Base-by-base conservation (phyloP, 768 basidiomycete species). In the Amanita exitialis region DNA sequence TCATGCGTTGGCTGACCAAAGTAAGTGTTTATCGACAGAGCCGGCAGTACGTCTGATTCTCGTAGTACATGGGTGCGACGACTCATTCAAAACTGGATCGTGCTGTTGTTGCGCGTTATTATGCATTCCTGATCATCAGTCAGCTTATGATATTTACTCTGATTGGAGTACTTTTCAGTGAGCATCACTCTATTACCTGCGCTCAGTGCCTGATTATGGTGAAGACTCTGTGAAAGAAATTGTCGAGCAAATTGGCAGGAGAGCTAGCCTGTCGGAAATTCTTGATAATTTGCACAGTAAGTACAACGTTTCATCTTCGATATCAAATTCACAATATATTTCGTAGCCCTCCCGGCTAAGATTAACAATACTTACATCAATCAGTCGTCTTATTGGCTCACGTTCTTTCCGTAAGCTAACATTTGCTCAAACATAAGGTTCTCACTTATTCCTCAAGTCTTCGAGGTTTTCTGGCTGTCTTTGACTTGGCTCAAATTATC, bases 131-230 rank as follows among this genome's bases (percentile, higher is more conserved):
- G 66, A 82, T 98, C 53, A 85, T 96, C 66, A 90, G 87, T 46
- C 93, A 97, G 63, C 69, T 99, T 59, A 74, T 99, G 55, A 82
- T 98, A 67, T 99, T 98, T 73, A 95, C 90, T 13, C 66, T 95
- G 52, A 83, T 97, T 54, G 89, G 90, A 57, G 93, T 94, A 44
- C 73, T 83, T 51, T 93, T 92, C 70, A 83, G 88, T 89, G 52
- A 58, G 83, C 10, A 15, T 23, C 20, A 9, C 6, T 44, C 30
- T 50, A 72, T n/a, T 25, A 44, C 8, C 8, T 1, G 10, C 39
- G 20, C 49, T 20, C 21, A 3, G 34, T 44, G 21, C 9, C 18
- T 41, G 36, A 46, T 52, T 15, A 36, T 37, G n/a, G 6, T 35
- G 5, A 47, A 75, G 70, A 67, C 52, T 72, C 70, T 1, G 71